Conservation (phyloP, 2,329 filamentous ascomycete species). For the Drechslerella coelobrocha region DNA sequence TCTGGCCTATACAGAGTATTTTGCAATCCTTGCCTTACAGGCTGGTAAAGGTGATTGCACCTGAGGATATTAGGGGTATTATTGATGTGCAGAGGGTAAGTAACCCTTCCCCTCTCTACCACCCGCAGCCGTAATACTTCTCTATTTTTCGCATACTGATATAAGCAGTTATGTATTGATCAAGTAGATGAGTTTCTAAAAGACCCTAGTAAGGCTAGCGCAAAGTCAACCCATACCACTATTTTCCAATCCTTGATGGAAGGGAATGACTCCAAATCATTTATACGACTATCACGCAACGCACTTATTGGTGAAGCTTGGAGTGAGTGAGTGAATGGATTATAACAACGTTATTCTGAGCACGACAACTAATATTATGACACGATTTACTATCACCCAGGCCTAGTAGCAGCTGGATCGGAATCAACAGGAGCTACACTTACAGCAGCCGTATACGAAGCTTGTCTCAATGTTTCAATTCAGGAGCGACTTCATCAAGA, state of each 20-base stretch:
- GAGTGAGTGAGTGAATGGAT: background rate
- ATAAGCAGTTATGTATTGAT: background rate
- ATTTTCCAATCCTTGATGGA: conserved; percentile 18
- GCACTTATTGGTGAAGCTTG: conserved; percentile 12
- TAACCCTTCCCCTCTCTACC: background rate
- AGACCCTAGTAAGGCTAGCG: background rate
- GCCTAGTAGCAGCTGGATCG: conserved; percentile 6
- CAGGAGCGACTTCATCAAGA: conserved; percentile 24
- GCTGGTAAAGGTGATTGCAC: background rate
- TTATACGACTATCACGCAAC: background rate
- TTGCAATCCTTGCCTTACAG: background rate
- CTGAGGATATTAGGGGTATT: background rate
- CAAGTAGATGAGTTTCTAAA: conserved; percentile 2
- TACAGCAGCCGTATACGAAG: conserved; percentile 10
- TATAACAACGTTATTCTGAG: background rate
- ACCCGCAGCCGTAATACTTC: background rate
- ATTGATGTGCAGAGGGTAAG: background rate
- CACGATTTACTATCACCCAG: background rate
- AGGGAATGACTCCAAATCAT: conserved; percentile 1
- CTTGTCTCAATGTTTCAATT: conserved; percentile 4
- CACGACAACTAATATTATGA: background rate
- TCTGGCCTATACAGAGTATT: background rate
- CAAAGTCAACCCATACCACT: conserved; percentile 15
- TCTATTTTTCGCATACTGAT: background rate
- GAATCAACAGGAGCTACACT: conserved; percentile 9